phyloP scores from a whole-genome alignment of 371 early-diverging fungal genomes.

The Nematocida sp. region DNA sequence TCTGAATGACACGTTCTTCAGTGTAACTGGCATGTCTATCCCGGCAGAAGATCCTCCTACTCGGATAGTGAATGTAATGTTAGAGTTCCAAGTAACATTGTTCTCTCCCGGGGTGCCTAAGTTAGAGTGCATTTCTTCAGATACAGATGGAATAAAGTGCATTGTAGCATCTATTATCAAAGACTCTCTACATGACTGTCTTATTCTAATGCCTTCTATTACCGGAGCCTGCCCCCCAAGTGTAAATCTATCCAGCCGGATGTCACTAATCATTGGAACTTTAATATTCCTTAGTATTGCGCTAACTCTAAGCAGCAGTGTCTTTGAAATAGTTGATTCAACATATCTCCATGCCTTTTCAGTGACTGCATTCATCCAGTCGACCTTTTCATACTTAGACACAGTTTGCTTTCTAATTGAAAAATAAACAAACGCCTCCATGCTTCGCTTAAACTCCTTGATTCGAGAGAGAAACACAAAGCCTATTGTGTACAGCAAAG shows the following conservation, averaged over 20 bases:
- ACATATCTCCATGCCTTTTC: constrained; percentile 83
- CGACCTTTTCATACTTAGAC: constrained; percentile 75
- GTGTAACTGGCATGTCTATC: constrained; percentile 81
- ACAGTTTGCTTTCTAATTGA: constrained; percentile 59
- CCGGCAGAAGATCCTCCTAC: constrained; percentile 80
- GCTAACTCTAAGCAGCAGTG: constrained; percentile 73
- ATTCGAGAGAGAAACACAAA: constrained; percentile 63
- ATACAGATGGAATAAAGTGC: constrained; percentile 70
- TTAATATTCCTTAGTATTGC: constrained; percentile 65
- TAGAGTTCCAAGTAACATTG: constrained; percentile 79
- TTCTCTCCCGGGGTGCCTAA: constrained; percentile 53
- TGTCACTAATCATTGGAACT: constrained; percentile 81
- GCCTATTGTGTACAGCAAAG: constrained; percentile 66
- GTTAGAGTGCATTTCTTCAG: constrained; percentile 15
- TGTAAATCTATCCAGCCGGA: constrained; percentile 84
- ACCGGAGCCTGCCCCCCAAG: constrained; percentile 87
- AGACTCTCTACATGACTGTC: constrained; percentile 48
- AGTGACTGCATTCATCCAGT: constrained; percentile 90
- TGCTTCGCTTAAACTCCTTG: constrained; percentile 65
- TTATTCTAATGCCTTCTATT: constrained; percentile 75
- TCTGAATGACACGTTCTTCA: constrained; percentile 82
- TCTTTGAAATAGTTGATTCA: constrained; percentile 82
- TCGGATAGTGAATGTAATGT: constrained; percentile 81
- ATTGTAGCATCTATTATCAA: constrained; percentile 34
- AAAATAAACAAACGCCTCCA: constrained; percentile 64